Conservation (phyloP, 169 alveolate genomes). For the Plasmodium adleri region DNA sequence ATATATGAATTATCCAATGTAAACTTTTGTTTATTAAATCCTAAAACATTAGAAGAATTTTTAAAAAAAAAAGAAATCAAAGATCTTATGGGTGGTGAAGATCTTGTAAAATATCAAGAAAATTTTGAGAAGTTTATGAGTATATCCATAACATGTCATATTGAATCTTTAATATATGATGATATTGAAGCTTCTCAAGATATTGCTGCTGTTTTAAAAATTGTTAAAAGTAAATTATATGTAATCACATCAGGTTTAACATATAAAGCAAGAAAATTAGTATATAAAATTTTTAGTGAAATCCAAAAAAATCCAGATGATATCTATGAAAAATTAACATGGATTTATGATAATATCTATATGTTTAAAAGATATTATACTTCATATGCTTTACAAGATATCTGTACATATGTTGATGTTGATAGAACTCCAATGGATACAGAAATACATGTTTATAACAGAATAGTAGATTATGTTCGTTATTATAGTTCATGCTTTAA, state of each 20-base stretch:
- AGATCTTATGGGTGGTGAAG: background rate
- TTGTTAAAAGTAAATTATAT: conserved; percentile 16
- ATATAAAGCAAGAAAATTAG: conserved; percentile 20
- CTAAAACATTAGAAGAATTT: conserved; percentile 36
- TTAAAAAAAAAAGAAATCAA: conserved; percentile 31
- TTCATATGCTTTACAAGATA: background rate
- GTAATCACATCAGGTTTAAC: conserved; percentile 34
- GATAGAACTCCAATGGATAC: background rate
- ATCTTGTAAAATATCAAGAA: conserved; percentile 8
- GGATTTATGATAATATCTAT: conserved; percentile 18
- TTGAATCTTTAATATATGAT: conserved; percentile 47
- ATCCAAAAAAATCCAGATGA: conserved; percentile 13
- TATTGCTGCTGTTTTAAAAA: conserved; percentile 3
- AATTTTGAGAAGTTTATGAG: conserved; percentile 21
- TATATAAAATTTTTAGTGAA: conserved; percentile 11
- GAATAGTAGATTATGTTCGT: background rate
- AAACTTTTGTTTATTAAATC: conserved; percentile 69
- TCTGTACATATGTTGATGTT: background rate
- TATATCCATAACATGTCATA: conserved; percentile 50
- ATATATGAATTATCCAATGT: conserved; percentile 1
- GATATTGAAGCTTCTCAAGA: conserved; percentile 21
- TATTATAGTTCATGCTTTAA: conserved; percentile 44
- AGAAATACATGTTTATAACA: background rate
- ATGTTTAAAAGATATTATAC: conserved; percentile 1
- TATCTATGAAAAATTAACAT: conserved; percentile 3